These are phyloP conservation scores for Rhododendron griersonianum DNA, from an alignment of 148 eudicot genomes.

Conservation along the genomic window DNA sequence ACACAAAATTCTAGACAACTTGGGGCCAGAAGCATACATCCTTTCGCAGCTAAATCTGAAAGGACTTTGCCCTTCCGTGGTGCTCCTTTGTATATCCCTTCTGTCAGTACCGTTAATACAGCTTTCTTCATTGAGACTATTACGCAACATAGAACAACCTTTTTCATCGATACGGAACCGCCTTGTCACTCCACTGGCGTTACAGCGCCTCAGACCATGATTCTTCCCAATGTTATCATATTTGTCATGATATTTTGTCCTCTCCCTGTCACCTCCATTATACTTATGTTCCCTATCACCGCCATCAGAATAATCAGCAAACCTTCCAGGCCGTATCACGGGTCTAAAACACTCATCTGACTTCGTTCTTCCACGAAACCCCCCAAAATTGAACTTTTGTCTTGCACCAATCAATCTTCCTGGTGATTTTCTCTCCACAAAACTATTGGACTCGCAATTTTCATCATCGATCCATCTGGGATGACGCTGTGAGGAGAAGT, in stretches of 20 bases:
- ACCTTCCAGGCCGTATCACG: neutral
- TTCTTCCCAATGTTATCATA: constrained; percentile 22
- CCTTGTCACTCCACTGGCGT: constrained; percentile 30
- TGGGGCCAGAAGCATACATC: constrained; percentile 22
- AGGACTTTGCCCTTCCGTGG: constrained; percentile 32
- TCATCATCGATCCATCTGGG: constrained; percentile 27
- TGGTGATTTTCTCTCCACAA: constrained; percentile 47
- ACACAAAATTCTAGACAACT: constrained; percentile 16
- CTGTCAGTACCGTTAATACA: constrained; percentile 25
- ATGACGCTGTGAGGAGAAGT: constrained; percentile 17
- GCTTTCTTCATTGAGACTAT: constrained; percentile 14
- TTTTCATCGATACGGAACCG: constrained; percentile 39
- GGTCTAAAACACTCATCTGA: constrained; percentile 13
- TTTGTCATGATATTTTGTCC: constrained; percentile 35
- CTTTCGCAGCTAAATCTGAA: constrained; percentile 25
- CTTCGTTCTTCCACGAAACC: constrained; percentile 27
- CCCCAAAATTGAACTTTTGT: constrained; percentile 37
- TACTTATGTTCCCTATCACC: constrained; percentile 31
- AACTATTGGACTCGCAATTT: constrained; percentile 16
- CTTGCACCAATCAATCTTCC: constrained; percentile 29
- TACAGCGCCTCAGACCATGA: constrained; percentile 32
- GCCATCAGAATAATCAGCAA: constrained; percentile 13
- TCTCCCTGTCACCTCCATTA: constrained; percentile 24
- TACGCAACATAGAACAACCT: constrained; percentile 19
- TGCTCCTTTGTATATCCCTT: constrained; percentile 28